A percentile compares a stretch with the other conserved stretches of the same genome.
phyloP scores from a whole-genome alignment of 2,329 filamentous ascomycete genomes.

The Verticillium isaacii region DNA sequence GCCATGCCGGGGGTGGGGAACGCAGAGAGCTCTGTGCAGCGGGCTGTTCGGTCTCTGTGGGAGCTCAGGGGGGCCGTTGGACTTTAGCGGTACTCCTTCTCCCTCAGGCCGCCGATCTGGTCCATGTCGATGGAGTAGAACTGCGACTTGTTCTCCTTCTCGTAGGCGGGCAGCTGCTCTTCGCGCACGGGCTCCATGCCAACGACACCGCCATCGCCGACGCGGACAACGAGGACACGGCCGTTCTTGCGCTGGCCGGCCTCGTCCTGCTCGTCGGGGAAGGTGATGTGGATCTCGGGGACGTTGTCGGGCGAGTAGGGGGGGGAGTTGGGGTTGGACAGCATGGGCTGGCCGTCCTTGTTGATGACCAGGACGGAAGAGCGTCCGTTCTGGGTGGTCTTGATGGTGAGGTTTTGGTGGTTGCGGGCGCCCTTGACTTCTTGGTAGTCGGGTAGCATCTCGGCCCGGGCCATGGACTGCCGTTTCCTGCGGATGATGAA shows the following conservation, averaged over 20 bases:
- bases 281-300: constrained; percentile 96
- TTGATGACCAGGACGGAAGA: constrained; percentile 74
- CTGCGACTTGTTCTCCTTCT: constrained; percentile 70
- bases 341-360: constrained; percentile 70
- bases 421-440: constrained; percentile 52
- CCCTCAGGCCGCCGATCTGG: constrained; percentile 87
- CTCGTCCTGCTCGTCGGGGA: constrained; percentile 91
- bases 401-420: constrained; percentile 51
- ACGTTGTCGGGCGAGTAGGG: constrained; percentile 77
- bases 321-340: constrained; percentile 69
- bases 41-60: constrained; percentile 4
- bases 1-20: background rate
- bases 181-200: constrained; percentile 85
- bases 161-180: constrained; percentile 79
- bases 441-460: constrained; percentile 66
- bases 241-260: constrained; percentile 76
- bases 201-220: constrained; percentile 79
- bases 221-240: constrained; percentile 84
- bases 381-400: constrained; percentile 47
- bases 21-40: constrained; percentile 7
- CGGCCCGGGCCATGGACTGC: constrained; percentile 40
- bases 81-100: constrained; percentile 59
- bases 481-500: constrained; percentile 66
- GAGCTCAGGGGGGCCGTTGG: background rate
- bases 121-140: constrained; percentile 96